Evolutionary conservation across 2,329 filamentous ascomycete genomes (phyloP), one percentile per base, ranked within the genome.

Genomic region (Hymenoscyphus repandus): DNA sequence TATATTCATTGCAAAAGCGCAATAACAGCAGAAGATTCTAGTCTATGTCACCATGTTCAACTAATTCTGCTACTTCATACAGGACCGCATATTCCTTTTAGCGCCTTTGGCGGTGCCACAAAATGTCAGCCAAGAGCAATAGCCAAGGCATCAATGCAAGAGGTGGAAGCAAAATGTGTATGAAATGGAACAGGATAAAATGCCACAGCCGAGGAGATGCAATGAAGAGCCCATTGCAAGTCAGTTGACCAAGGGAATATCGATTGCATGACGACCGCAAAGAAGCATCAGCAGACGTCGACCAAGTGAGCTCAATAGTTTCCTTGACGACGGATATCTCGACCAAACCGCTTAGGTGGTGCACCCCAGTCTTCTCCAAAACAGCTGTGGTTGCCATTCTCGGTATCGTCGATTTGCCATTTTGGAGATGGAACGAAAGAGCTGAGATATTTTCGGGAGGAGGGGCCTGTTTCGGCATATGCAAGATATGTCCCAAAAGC

Each of bases 301-400:
- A 27, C 22, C 4, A 27, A 27, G 7, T 7, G 7, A 37, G 12
- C 5, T 30, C 17, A 46, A n/a, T 38, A 44, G 15, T 17, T 31
- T 10, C 13, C 33, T 18, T 50, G 48, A 15, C 43, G 42, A 31
- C 43, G 36, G 12, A 36, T 36, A 31, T 50, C 48, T 30, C 48
- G 15, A 15, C 43, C 48, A 34, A 40, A 50, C 20, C 48, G 22
- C 41, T 50, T 50, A 39, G 43, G 42, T 41, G 46, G 51, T 11
- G 45, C 45, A 47, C 62, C 60, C 60, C 59, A 63, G 43, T 63
- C 60, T 37, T 66, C 61, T 2, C 64, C 64, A 53, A 64, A 68
- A 39, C 59, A 53, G 30, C 53, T 62, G 2, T 54, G 47, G 27
- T 63, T 64, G 13, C 63, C 64, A 22, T 58, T 51, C 11, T 53